phyloP scores from a whole-genome alignment of 768 basidiomycete species.

The Dacryopinax spathularia region DNA sequence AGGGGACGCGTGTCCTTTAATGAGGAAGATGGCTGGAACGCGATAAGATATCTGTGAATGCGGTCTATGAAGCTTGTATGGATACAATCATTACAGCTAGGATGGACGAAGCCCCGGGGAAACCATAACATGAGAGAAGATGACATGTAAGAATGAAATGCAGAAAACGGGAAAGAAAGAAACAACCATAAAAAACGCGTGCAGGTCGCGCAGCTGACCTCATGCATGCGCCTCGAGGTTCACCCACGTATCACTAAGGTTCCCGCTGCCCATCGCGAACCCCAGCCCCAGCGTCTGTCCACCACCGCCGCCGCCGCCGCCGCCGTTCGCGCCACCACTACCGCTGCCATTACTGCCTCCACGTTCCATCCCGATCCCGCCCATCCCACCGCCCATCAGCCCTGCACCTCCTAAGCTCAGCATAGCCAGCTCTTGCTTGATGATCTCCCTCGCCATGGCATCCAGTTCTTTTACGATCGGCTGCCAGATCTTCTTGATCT shows the following conservation, averaged over 20 bases:
- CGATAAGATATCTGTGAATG: background rate
- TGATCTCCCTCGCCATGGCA: conserved; percentile 59
- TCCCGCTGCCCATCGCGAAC: background rate
- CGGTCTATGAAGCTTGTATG: conserved; percentile 2
- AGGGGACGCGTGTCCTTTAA: background rate
- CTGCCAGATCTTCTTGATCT: conserved; percentile 85
- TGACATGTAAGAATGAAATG: background rate
- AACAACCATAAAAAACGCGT: background rate
- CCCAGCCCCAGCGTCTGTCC: background rate
- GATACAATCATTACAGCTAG: conserved; percentile 2
- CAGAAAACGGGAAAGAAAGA: background rate
- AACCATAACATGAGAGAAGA: background rate
- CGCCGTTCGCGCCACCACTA: background rate
- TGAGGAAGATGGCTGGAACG: background rate
- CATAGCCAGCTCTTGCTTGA: conserved; percentile 69
- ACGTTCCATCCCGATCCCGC: background rate
- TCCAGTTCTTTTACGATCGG: conserved; percentile 72
- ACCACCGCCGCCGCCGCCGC: background rate
- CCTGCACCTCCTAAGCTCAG: conserved; percentile 21
- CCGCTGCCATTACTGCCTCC: background rate
- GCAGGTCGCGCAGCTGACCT: background rate
- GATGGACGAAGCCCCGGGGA: background rate
- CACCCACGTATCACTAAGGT: conserved; percentile 1
- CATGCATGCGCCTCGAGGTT: background rate
- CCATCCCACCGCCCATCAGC: background rate